A percentile compares a stretch with the other conserved stretches of the same genome.
These are phyloP conservation scores for Calonectria henricotiae DNA, from an alignment of 2,329 filamentous ascomycete species.

Conservation along the genomic window DNA sequence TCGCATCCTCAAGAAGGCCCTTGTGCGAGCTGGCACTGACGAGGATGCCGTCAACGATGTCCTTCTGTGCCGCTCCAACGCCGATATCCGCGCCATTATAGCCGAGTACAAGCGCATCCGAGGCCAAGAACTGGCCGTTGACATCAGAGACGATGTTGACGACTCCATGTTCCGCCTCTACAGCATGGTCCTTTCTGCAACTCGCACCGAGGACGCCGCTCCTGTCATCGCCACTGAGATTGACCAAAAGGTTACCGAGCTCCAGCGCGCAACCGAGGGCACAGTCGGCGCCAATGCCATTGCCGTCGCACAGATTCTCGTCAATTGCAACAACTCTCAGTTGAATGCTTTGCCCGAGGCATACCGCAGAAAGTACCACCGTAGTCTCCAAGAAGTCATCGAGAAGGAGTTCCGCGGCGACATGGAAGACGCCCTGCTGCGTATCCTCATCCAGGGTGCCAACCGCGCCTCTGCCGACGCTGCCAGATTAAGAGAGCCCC, in stretches of 20 bases:
- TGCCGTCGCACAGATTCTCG: slow-evolving; percentile 55
- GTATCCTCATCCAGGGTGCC: slow-evolving; percentile 51
- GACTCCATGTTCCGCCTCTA: slow-evolving; percentile 55
- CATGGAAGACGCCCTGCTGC: slow-evolving; percentile 56
- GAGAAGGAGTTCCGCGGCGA: slow-evolving; percentile 58
- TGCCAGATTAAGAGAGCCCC: slow-evolving; percentile 45
- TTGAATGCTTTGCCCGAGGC: slow-evolving; percentile 53
- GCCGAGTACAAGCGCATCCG: slow-evolving; percentile 53
- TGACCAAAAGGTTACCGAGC: slow-evolving; percentile 55
- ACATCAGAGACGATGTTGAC: slow-evolving; percentile 56
- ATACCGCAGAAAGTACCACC: slow-evolving; percentile 57
- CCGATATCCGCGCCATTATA: slow-evolving; percentile 56
- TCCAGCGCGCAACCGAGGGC: slow-evolving; percentile 57
- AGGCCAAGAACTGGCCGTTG: slow-evolving; percentile 52
- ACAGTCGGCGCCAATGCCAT: slow-evolving; percentile 53
- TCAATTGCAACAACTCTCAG: slow-evolving; percentile 54
- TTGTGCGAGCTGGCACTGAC: slow-evolving; percentile 55
- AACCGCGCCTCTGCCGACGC: slow-evolving; percentile 52
- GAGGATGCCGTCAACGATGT: slow-evolving; percentile 57
- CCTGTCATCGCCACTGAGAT: slow-evolving; percentile 52
- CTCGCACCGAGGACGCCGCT: slow-evolving; percentile 52
- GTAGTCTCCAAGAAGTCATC: slow-evolving; percentile 55
- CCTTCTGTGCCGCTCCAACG: slow-evolving; percentile 57
- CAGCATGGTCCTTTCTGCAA: slow-evolving; percentile 55
- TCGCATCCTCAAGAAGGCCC: slow-evolving; percentile 51